Evolutionary conservation across 2,329 filamentous ascomycete species (phyloP).

Genomic region (Diaporthe australafricana): DNA sequence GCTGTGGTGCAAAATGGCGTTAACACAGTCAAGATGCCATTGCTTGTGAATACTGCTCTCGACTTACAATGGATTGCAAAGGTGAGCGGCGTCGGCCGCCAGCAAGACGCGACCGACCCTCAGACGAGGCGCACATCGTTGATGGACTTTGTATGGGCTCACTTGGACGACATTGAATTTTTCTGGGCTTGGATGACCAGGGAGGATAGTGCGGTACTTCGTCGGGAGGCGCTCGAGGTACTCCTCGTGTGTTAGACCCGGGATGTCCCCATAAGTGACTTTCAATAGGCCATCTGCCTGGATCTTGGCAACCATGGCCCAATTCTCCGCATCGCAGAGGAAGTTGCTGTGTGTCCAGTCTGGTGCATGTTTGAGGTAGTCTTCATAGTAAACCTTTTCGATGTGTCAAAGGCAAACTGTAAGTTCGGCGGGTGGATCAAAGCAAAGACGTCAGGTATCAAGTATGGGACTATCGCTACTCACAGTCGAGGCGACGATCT

Average conservation of each 20-base stretch:
- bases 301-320: conserved; percentile 62
- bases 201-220: conserved; percentile 58
- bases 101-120: neutral
- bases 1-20: conserved; percentile 1
- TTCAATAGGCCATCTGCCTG: conserved; percentile 61
- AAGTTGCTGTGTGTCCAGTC: too few species aligned
- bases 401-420: too few species aligned
- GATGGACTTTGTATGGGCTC: conserved; percentile 57
- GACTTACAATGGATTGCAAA: too few species aligned
- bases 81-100: conserved; percentile 5
- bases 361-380: too few species aligned
- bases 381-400: conserved; percentile 43
- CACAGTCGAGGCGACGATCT: conserved; percentile 61
- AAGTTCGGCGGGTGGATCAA: too few species aligned
- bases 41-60: too few species aligned
- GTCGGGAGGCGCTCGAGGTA: conserved; percentile 54
- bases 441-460: too few species aligned
- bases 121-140: neutral
- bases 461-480: too few species aligned
- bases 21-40: too few species aligned
- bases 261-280: conserved; percentile 61
- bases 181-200: conserved; percentile 58
- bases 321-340: conserved; percentile 60
- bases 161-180: conserved; percentile 59
- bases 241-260: conserved; percentile 55